Evolutionary conservation across 257 asterid species (phyloP).

Genomic region (Solanum gandarillasii): DNA sequence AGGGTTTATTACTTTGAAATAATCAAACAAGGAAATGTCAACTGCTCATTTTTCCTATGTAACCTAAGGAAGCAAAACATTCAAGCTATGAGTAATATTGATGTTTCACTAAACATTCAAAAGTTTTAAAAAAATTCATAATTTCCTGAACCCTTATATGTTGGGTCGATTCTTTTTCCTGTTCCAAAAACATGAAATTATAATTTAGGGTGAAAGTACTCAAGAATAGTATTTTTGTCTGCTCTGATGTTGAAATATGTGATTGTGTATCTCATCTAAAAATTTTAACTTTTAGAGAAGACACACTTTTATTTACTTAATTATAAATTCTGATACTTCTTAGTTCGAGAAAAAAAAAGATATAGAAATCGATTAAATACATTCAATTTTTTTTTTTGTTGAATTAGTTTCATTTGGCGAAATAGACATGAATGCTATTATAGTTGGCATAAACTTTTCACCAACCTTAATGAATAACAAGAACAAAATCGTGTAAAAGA

Average conservation of each 20-base stretch:
- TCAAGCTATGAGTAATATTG: neutral
- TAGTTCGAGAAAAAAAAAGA: neutral
- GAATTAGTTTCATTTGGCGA: neutral
- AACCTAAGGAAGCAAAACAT: neutral
- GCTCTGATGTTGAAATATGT: neutral
- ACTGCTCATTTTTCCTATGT: neutral
- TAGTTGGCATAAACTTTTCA: conserved; percentile 13
- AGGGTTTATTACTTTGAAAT: neutral
- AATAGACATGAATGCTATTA: neutral
- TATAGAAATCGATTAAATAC: neutral
- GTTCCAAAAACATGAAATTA: neutral
- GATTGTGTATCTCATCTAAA: neutral
- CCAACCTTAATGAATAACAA: conserved; percentile 16
- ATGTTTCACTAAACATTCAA: neutral
- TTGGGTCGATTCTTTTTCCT: neutral
- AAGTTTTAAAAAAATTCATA: neutral
- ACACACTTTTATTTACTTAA: neutral
- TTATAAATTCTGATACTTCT: too few species aligned
- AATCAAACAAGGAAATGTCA: neutral
- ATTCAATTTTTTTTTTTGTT: neutral
- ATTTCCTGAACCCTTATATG: neutral
- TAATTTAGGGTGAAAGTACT: neutral
- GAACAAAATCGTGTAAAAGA: conserved; percentile 18
- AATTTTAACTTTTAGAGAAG: neutral
- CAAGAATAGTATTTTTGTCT: neutral